Percentiles rank a stretch among this genome's conserved stretches.
These are phyloP conservation scores for Heteromeles arbutifolia DNA, from an alignment of 306 rosid species.

Conservation along the genomic window DNA sequence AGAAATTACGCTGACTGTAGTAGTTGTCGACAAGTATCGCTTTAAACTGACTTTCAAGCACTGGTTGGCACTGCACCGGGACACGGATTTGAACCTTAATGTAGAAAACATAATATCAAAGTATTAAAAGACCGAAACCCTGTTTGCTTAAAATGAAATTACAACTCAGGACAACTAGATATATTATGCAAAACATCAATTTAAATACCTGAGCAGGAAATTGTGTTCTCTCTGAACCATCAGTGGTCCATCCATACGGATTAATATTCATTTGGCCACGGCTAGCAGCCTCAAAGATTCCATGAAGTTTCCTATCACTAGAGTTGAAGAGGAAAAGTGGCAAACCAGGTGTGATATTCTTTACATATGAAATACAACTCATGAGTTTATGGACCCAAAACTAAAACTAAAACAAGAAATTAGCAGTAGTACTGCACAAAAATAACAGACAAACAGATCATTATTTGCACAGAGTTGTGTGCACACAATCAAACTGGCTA, in stretches of 20 bases:
- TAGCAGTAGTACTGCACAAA: neutral
- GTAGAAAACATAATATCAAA: conserved; percentile 1
- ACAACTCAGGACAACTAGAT: neutral
- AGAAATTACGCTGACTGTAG: conserved; percentile 40
- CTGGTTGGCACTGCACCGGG: conserved; percentile 54
- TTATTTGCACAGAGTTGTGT: neutral
- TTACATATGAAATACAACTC: conserved; percentile 38
- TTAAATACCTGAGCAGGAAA: conserved; percentile 79
- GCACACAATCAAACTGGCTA: neutral
- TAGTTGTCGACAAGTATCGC: conserved; percentile 52
- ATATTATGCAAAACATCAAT: neutral
- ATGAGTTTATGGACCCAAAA: conserved; percentile 3
- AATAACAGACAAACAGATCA: neutral
- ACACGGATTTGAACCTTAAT: conserved; percentile 53
- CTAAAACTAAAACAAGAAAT: neutral
- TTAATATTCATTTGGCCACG: conserved; percentile 64
- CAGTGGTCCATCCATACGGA: conserved; percentile 73
- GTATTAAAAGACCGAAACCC: neutral
- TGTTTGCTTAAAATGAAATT: neutral
- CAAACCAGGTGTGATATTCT: conserved; percentile 70
- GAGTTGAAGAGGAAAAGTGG: conserved; percentile 85
- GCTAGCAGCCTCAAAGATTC: conserved; percentile 74
- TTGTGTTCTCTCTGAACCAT: conserved; percentile 53
- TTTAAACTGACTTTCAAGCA: conserved; percentile 57
- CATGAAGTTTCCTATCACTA: conserved; percentile 67